These are phyloP conservation scores for Tetrapisispora namnaoensis DNA, from an alignment of 805 yeast species.

Conservation along the genomic window DNA sequence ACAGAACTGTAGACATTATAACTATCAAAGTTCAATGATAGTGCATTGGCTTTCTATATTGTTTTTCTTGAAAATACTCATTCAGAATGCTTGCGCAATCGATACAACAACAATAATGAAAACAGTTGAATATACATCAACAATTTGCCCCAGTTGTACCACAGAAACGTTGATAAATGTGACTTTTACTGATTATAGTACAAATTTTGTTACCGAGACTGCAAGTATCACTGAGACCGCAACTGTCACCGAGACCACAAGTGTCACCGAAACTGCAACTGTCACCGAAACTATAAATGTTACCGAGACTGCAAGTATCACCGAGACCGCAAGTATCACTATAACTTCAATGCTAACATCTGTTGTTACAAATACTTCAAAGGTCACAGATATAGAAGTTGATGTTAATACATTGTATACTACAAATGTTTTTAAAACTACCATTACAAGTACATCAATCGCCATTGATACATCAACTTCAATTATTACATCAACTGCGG, in stretches of 20 bases:
- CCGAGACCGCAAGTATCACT: neutral
- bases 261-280: neutral
- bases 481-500: neutral
- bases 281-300: neutral
- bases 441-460: neutral
- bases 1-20: too few species aligned
- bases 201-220: neutral
- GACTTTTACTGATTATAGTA: neutral
- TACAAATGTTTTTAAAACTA: neutral
- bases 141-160: slow-evolving; percentile 7
- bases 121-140: slow-evolving; percentile 4
- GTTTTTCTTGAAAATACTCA: neutral
- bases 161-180: neutral
- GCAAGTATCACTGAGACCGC: neutral
- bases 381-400: neutral
- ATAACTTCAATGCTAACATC: neutral
- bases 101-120: neutral
- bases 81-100: neutral
- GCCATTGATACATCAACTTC: neutral
- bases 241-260: neutral
- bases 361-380: neutral
- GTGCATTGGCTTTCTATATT: neutral
- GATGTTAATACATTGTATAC: neutral
- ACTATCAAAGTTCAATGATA: neutral
- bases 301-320: neutral